phyloP scores from a whole-genome alignment of 371 early-diverging fungal species.

The Phascolomyces articulosus region DNA sequence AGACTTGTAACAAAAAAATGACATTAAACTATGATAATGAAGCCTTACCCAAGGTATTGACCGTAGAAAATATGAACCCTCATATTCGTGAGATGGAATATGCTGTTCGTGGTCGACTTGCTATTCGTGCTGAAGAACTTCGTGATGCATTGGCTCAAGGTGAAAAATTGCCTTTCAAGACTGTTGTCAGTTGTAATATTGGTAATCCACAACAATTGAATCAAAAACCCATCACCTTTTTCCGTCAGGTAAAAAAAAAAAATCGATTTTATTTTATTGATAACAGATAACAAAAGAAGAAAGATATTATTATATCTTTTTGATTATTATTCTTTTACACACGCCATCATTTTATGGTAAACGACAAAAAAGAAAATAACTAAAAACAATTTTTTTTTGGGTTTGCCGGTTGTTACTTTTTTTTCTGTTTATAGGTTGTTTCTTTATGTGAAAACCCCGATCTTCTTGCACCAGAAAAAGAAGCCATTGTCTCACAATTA shows the following conservation, averaged over 20 bases:
- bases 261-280: not conserved
- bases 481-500: slow-evolving; percentile 54
- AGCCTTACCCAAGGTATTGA: slow-evolving; percentile 39
- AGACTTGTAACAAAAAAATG: no score
- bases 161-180: slow-evolving; percentile 70
- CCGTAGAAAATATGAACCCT: slow-evolving; percentile 71
- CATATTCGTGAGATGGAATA: slow-evolving; percentile 83
- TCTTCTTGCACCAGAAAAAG: slow-evolving; percentile 62
- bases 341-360: no score
- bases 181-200: slow-evolving; percentile 92
- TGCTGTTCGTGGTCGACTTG: slow-evolving; percentile 96
- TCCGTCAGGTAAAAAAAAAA: slow-evolving; percentile 84
- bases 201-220: slow-evolving; percentile 97
- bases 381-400: not conserved
- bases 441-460: slow-evolving; percentile 78
- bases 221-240: slow-evolving; percentile 96
- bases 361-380: no score
- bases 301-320: no score
- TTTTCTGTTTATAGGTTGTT: slow-evolving; percentile 14
- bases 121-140: slow-evolving; percentile 87
- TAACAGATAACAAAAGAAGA: not conserved
- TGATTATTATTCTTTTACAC: not conserved
- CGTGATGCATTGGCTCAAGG: slow-evolving; percentile 36
- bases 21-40: no score
- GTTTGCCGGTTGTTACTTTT: not conserved